These are phyloP conservation scores for Fraxinus cuspidata DNA, from an alignment of 257 asterid genomes.

Conservation along the genomic window DNA sequence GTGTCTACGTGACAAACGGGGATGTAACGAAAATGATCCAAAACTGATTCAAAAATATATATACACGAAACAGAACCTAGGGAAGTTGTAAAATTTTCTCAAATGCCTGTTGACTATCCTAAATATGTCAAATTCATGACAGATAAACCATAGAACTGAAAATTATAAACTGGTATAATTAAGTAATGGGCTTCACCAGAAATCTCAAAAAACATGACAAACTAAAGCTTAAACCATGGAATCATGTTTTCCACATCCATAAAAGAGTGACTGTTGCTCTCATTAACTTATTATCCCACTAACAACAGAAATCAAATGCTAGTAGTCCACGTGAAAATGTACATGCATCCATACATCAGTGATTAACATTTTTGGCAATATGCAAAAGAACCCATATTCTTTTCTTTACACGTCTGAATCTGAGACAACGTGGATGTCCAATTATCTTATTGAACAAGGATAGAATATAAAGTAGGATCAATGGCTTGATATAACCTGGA, in stretches of 20 bases:
- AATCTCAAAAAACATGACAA: background rate
- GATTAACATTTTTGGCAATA: background rate
- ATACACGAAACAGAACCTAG: background rate
- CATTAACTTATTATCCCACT: background rate
- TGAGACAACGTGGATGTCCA: background rate
- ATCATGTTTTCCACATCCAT: background rate
- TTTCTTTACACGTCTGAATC: background rate
- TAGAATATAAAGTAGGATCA: background rate
- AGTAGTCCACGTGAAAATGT: background rate
- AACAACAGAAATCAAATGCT: background rate
- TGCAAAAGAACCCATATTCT: background rate
- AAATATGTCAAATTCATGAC: background rate
- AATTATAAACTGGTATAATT: background rate
- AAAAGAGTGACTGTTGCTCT: background rate
- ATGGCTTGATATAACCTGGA: background rate
- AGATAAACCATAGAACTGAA: background rate
- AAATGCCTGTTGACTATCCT: background rate
- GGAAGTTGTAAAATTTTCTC: background rate
- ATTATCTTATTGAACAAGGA: background rate
- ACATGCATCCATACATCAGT: background rate
- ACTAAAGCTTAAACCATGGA: conserved; percentile 1
- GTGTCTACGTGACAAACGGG: background rate
- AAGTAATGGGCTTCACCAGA: background rate
- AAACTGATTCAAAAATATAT: too few relatives aligned
- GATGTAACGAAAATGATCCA: background rate